Evolutionary conservation across 179 eudicot genomes (phyloP), one percentile per base, ranked within the genome.

Genomic region (Drosera spatulata): DNA sequence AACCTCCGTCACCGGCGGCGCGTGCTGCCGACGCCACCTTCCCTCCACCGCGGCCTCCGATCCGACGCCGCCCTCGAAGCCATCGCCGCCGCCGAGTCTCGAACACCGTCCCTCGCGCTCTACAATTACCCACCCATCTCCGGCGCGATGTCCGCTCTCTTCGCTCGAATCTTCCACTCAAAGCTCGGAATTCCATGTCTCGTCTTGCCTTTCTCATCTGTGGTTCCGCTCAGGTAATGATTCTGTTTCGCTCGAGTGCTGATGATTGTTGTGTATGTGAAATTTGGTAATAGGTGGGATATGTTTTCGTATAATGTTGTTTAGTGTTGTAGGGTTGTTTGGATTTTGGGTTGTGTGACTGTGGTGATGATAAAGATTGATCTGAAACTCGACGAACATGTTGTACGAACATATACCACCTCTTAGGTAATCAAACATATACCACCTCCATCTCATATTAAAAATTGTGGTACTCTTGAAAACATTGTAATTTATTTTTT

Each of bases 61-160:
- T 91, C 98, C 44, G 80, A 79, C 58, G 75, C 88, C 5, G 84
- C 84, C 0, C 44, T 93, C 61, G 82, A 82, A 70, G 85, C 93
- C 14, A 75, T 86, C 56, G 63, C 69, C 2, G 72, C 45, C 66
- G 91, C 95, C 58, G 72, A 69, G 45, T 67, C 69, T 0, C 73
- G 69, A 54, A 76, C 81, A 10, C 79, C 79, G 54, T 74, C 69
- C 69, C 7, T 89, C 10, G 95, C 73, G 14, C 70, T 93, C 3
- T 93, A 89, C 84, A 84, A 88, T 44, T 86, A 89, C 66, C 95
- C 96, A 8, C 86, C 99, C 0, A 76, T 89, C 50, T 86, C 95
- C 59, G 99, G 95, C 59, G 96, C 86, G 4, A 86, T 76, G 52
- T 83, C 93, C 0, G 99, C 99, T 40, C 87, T 93, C 41, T 93